phyloP scores from a whole-genome alignment of 192 early-diverging fungal species.

The Coemansia sp. region DNA sequence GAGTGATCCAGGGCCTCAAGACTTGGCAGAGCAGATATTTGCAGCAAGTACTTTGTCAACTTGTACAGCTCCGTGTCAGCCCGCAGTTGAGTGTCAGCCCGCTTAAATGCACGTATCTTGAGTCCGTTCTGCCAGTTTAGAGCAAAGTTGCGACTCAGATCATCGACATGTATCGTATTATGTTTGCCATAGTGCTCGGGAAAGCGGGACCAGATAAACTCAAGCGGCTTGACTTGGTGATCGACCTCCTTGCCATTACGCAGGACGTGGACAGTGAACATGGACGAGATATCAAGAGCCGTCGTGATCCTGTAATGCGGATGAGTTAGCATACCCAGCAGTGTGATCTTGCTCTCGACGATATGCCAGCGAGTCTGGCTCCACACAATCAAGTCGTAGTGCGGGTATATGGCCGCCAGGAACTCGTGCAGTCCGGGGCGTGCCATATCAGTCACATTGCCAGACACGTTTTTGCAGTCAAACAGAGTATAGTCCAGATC shows the following conservation, averaged over 20 bases:
- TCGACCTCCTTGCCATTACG: conserved; percentile 58
- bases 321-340: conserved; percentile 67
- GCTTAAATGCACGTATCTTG: conserved; percentile 69
- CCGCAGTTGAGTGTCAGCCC: conserved; percentile 48
- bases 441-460: conserved; percentile 63
- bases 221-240: conserved; percentile 75
- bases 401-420: conserved; percentile 64
- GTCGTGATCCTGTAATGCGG: conserved; percentile 68
- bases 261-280: conserved; percentile 65
- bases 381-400: conserved; percentile 80
- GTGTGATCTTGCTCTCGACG: conserved; percentile 75
- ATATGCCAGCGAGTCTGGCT: conserved; percentile 75
- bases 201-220: conserved; percentile 66
- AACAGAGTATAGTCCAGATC: conserved; percentile 80
- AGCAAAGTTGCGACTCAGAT: conserved; percentile 75
- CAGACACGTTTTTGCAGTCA: conserved; percentile 68
- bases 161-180: conserved; percentile 76
- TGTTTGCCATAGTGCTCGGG: conserved; percentile 46
- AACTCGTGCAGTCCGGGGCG: conserved; percentile 68
- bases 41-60: conserved; percentile 64
- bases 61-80: conserved; percentile 63
- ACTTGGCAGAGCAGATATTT: conserved; percentile 57
- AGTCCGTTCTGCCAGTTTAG: conserved; percentile 71
- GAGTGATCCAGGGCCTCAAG: conserved; percentile 66
- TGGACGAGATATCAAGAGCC: conserved; percentile 70